These are phyloP conservation scores for Chaetomium fimeti DNA, from an alignment of 495 filamentous ascomycete species.

Conservation along the genomic window DNA sequence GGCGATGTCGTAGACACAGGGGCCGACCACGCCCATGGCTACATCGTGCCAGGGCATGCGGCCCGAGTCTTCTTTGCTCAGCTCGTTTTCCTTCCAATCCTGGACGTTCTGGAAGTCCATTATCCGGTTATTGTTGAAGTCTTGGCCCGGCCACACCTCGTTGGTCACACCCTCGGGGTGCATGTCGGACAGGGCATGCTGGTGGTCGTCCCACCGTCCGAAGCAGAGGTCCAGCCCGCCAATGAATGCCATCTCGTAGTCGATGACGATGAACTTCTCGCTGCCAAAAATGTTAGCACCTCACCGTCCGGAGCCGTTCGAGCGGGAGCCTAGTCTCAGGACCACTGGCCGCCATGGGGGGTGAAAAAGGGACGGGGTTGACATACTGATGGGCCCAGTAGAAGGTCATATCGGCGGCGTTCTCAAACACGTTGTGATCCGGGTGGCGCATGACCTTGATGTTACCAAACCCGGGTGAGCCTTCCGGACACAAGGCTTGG, in stretches of 20 bases:
- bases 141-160: conserved; percentile 92
- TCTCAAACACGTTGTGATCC: conserved; percentile 92
- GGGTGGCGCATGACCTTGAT: conserved; percentile 89
- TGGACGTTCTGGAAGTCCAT: conserved; percentile 92
- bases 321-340: too few relatives aligned
- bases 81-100: conserved; percentile 88
- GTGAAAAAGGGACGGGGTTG: background rate
- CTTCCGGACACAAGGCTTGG: conserved; percentile 74
- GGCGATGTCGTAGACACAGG: conserved; percentile 89
- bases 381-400: conserved; percentile 87
- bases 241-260: conserved; percentile 86
- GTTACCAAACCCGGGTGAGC: conserved; percentile 76
- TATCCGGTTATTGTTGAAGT: conserved; percentile 93
- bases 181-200: conserved; percentile 83
- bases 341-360: too few relatives aligned
- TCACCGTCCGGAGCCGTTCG: background rate
- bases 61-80: conserved; percentile 89
- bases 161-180: conserved; percentile 78
- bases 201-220: conserved; percentile 84
- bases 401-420: conserved; percentile 93
- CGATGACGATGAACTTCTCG: conserved; percentile 93
- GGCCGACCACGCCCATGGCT: conserved; percentile 81
- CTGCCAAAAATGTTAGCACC: conserved; percentile 3
- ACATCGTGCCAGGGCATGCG: conserved; percentile 99
- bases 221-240: conserved; percentile 96